phyloP scores from a whole-genome alignment of 805 yeast species.

The Ogataea nakhonphanomensis region DNA sequence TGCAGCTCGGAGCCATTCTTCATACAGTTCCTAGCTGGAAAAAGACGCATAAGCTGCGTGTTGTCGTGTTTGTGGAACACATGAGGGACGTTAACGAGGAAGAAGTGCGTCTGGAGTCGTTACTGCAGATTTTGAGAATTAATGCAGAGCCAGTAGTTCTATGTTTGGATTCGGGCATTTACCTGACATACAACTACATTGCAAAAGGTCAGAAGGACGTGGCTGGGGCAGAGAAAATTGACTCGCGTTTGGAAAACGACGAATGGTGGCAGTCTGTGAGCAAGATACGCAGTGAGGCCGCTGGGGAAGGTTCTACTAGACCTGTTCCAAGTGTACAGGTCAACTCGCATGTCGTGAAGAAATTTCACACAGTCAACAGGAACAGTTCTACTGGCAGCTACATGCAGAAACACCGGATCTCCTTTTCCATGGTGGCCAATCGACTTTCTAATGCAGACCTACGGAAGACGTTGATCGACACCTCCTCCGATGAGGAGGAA shows the following conservation, averaged over 20 bases:
- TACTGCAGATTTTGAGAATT: conserved; percentile 77
- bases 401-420: conserved; percentile 72
- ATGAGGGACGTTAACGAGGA: conserved; percentile 71
- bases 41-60: conserved; percentile 65
- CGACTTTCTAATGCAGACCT: conserved; percentile 38
- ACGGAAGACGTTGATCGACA: conserved; percentile 22
- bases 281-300: conserved; percentile 44
- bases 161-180: conserved; percentile 56
- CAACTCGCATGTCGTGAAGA: conserved; percentile 24
- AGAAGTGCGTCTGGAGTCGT: conserved; percentile 50
- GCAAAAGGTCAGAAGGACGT: conserved; percentile 58
- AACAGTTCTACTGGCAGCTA: conserved; percentile 55
- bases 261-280: conserved; percentile 83
- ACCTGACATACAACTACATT: conserved; percentile 67
- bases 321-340: conserved; percentile 21
- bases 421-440: conserved; percentile 72
- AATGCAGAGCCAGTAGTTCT: conserved; percentile 76
- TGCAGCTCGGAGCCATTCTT: conserved; percentile 90
- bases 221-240: conserved; percentile 42
- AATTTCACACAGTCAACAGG: conserved; percentile 32
- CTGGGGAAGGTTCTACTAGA: not conserved
- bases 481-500: conserved; percentile 27
- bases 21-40: conserved; percentile 95
- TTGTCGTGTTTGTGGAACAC: conserved; percentile 86
- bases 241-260: conserved; percentile 50